Percentiles rank a stretch among this genome's conserved stretches.
Conservation (phyloP, 164 flowering plant species). For the Kalanchoe fedtschenkoi region DNA sequence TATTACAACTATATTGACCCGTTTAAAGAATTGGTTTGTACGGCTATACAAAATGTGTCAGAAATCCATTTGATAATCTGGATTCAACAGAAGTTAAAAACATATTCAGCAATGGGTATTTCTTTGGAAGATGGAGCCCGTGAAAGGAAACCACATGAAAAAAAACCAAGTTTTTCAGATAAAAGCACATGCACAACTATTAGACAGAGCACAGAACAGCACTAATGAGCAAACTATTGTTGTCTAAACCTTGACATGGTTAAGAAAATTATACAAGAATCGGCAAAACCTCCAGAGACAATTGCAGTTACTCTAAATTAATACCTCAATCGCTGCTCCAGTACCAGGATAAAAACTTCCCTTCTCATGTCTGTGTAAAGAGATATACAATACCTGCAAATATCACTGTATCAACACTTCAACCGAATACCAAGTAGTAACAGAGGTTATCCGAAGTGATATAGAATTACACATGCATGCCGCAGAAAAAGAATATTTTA, state of each 20-base stretch:
- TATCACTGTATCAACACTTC: not conserved
- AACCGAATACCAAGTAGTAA: not conserved
- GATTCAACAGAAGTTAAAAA: too few relatives aligned
- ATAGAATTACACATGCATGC: not conserved
- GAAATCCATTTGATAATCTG: too few relatives aligned
- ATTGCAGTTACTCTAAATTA: not conserved
- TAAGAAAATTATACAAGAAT: not conserved
- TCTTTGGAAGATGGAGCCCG: too few relatives aligned
- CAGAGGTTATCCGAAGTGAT: not conserved
- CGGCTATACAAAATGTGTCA: too few relatives aligned
- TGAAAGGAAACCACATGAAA: too few relatives aligned
- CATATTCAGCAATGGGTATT: too few relatives aligned
- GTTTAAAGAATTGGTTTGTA: too few relatives aligned
- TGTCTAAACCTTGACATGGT: not conserved
- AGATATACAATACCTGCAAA: constrained; percentile 74
- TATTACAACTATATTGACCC: too few relatives aligned
- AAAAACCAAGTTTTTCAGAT: not conserved
- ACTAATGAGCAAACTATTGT: not conserved
- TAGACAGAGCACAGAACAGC: not conserved
- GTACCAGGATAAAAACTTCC: constrained; percentile 93
- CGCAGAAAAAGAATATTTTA: not conserved
- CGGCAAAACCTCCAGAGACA: not conserved
- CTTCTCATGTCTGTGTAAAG: constrained; percentile 85
- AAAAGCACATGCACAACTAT: not conserved
- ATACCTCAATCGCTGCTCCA: constrained; percentile 87